A percentile compares a stretch with the other conserved stretches of the same genome.
These are phyloP conservation scores for Leccinum uliginosum DNA, from an alignment of 768 basidiomycete species.

Conservation along the genomic window DNA sequence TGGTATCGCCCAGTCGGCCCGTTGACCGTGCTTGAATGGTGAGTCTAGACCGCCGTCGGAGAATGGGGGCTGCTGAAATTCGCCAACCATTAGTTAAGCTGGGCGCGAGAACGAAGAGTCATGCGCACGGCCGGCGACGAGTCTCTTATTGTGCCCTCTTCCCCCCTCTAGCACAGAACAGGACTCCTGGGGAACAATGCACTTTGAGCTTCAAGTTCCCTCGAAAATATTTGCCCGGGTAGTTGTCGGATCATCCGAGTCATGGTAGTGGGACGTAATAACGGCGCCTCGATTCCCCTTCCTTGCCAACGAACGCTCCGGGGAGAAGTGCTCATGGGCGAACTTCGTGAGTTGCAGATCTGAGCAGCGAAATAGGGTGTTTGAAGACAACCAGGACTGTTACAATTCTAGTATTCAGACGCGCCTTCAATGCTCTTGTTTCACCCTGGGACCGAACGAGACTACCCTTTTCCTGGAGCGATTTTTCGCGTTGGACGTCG, in stretches of 20 bases:
- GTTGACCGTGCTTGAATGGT: background rate
- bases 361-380: background rate
- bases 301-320: background rate
- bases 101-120: background rate
- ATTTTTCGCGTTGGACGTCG: background rate
- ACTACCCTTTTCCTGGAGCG: background rate
- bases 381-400: conserved; percentile 1
- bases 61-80: background rate
- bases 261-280: conserved; percentile 6
- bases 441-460: background rate
- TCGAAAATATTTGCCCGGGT: background rate
- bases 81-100: background rate
- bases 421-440: background rate
- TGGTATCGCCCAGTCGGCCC: background rate
- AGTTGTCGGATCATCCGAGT: background rate
- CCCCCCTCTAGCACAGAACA: background rate
- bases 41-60: background rate
- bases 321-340: background rate
- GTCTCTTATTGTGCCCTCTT: background rate
- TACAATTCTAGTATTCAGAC: background rate
- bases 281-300: background rate
- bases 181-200: conserved; percentile 6
- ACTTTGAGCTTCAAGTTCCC: background rate
- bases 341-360: conserved; percentile 3
- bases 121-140: background rate